A percentile compares a stretch with the other conserved stretches of the same genome.
Evolutionary conservation across 108 stramenopile species (phyloP).

Genomic region (Thalassiosira profunda): DNA sequence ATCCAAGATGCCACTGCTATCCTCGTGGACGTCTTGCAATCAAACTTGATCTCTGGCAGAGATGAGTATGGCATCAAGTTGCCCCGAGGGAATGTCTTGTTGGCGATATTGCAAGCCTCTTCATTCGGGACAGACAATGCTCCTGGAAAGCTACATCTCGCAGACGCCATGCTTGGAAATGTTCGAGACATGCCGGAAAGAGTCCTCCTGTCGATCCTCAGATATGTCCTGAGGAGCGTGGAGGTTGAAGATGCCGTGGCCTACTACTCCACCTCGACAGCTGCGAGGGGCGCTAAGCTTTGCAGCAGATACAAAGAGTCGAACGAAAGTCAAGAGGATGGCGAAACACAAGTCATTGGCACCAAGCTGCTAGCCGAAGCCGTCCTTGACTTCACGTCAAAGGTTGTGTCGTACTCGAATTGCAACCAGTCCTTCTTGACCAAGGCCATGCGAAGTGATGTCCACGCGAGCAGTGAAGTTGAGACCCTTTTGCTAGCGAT

Average conservation of each 20-base stretch:
- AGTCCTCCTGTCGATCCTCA: conserved; percentile 42
- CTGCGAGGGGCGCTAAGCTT: conserved; percentile 1
- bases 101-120: conserved; percentile 19
- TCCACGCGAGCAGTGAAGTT: conserved; percentile 26
- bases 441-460: conserved; percentile 32
- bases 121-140: conserved; percentile 1
- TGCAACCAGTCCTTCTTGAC: conserved; percentile 49
- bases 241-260: conserved; percentile 24
- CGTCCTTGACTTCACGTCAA: conserved; percentile 41
- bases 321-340: conserved; percentile 6
- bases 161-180: conserved; percentile 31
- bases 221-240: conserved; percentile 36
- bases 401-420: conserved; percentile 47
- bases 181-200: conserved; percentile 43
- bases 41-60: conserved; percentile 27
- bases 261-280: conserved; percentile 26
- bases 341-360: neutral
- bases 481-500: conserved; percentile 41
- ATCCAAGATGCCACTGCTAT: conserved; percentile 18
- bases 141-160: conserved; percentile 29
- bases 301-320: conserved; percentile 1
- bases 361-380: conserved; percentile 34
- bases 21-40: conserved; percentile 23
- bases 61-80: conserved; percentile 27
- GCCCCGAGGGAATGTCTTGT: conserved; percentile 17